Evolutionary conservation across 768 basidiomycete species (phyloP).

Genomic region (Russula foetens): DNA sequence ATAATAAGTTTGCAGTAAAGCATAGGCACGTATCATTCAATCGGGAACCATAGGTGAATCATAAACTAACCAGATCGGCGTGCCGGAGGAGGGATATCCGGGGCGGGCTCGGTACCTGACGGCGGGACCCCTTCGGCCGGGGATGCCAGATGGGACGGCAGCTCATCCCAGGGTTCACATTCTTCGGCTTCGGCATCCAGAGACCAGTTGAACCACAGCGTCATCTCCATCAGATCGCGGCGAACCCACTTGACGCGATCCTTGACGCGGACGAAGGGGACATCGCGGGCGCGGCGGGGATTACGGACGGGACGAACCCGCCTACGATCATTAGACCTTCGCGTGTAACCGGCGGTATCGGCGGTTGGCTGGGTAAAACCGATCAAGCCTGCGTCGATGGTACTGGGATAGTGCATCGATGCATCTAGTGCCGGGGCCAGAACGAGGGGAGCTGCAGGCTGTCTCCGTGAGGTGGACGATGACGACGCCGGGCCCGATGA

Average conservation of each 20-base stretch:
- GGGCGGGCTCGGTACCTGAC: background rate
- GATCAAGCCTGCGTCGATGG: background rate
- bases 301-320: background rate
- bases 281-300: background rate
- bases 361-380: background rate
- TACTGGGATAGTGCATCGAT: background rate
- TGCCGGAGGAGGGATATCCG: background rate
- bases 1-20: background rate
- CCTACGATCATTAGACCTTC: background rate
- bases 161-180: background rate
- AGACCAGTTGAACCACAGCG: constrained; percentile 7
- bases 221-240: background rate
- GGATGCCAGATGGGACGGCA: background rate
- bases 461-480: background rate
- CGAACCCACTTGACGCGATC: constrained; percentile 1
- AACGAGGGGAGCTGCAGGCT: background rate
- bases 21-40: background rate
- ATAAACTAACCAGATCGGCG: background rate
- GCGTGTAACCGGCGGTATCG: background rate
- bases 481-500: background rate
- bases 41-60: background rate
- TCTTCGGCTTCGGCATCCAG: background rate
- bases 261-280: constrained; percentile 5
- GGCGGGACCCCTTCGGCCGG: background rate
- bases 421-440: background rate